Base-by-base conservation (phyloP, 306 rosid species). In the Psophocarpus tetragonolobus region DNA sequence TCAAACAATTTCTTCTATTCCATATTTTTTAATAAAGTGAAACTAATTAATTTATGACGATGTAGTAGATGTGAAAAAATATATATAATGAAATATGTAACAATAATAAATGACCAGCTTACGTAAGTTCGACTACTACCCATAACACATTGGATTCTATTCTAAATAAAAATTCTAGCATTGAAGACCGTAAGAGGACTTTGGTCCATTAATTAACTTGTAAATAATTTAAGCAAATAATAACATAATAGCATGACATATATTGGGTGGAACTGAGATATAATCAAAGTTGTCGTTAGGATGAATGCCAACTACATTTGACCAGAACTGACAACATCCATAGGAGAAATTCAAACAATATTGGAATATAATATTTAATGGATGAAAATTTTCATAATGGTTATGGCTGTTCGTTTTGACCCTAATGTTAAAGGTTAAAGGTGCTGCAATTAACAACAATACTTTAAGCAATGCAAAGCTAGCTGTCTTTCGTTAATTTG, bases 211-310 rank as follows among this genome's bases (percentile, higher is more conserved):
- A 23, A 54, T 60, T 77, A 44, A 44, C 14, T 20, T 78, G 44
- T 18, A 66, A 73, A 45, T 11, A 57, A 73, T 35, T 26, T 20
- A 79, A 63, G 62, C 67, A 77, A 77, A 24, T 44, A 24, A 29
- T 63, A n/a, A n/a, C n/a, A n/a, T n/a, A n/a, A 48, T 60, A 47
- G 60, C 27, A 74, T 39, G 50, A 63, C 14, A 29, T 50, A 58
- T 75, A 68, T 79, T 58, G 81, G 78, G 45, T 51, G 78, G 57
- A 68, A 75, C 71, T 79, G 67, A 75, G 79, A 74, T 84, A 62
- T 77, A 81, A 81, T 77, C 81, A 85, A 81, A 80, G 29, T 77
- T 85, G 75, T 73, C 62, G 83, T 60, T 76, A 73, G 56, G 81
- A 68, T 74, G 72, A 47, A 78, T 67, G 81, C 81, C 86, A 50